phyloP scores from a whole-genome alignment of 2,329 filamentous ascomycete species.

The Trichoderma harzianum region DNA sequence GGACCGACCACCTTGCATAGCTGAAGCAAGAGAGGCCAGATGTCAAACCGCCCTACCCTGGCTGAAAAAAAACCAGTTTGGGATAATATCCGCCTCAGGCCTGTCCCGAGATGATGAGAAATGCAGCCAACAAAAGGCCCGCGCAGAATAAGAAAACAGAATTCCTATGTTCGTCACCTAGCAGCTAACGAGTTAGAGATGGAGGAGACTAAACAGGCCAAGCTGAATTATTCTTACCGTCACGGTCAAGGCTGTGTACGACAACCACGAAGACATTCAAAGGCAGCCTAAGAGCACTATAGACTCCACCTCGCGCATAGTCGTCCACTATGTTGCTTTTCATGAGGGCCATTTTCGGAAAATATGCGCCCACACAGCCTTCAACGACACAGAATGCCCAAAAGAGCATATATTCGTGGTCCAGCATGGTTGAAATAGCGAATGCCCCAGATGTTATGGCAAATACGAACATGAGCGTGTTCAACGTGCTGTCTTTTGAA shows the following conservation, averaged over 20 bases:
- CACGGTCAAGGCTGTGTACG: conserved; percentile 43
- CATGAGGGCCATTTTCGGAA: conserved; percentile 52
- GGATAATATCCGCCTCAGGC: background rate
- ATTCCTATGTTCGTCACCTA: conserved; percentile 31
- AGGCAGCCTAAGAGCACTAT: conserved; percentile 55
- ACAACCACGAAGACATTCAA: conserved; percentile 53
- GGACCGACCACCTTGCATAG: conserved; percentile 4
- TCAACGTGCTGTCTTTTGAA: conserved; percentile 24
- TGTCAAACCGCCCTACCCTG: background rate
- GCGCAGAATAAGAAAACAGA: conserved; percentile 27
- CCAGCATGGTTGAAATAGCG: conserved; percentile 40
- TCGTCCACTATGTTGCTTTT: conserved; percentile 55
- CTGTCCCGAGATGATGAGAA: background rate
- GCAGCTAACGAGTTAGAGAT: background rate
- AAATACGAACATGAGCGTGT: conserved; percentile 35
- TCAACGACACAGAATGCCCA: conserved; percentile 58
- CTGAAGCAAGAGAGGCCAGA: background rate
- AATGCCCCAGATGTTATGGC: conserved; percentile 36
- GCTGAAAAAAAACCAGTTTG: background rate
- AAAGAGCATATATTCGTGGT: conserved; percentile 45
- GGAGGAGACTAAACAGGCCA: background rate
- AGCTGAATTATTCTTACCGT: conserved; percentile 31
- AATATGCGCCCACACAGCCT: conserved; percentile 56
- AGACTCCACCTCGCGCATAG: conserved; percentile 50
- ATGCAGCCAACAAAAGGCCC: conserved; percentile 14